Percentiles rank a stretch among this genome's conserved stretches.
Evolutionary conservation across 2,329 filamentous ascomycete species (phyloP).

Genomic region (Aureobasidium sp.): DNA sequence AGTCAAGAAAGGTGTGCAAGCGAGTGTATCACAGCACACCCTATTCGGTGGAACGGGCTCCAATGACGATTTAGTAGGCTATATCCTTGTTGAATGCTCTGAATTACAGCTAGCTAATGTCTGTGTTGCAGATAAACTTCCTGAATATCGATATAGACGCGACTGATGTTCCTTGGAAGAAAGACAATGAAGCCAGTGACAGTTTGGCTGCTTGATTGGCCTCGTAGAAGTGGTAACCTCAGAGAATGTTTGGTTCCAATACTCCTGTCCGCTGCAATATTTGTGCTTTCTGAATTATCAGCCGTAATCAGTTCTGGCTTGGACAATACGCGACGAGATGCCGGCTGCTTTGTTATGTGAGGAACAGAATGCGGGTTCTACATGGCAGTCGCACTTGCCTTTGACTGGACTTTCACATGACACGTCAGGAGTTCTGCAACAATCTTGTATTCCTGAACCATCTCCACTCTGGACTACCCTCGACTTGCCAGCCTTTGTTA

Average conservation of each 20-base stretch:
- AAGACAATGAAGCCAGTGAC: neutral
- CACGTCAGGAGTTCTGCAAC: neutral
- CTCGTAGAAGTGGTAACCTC: neutral
- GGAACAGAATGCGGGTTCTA: neutral
- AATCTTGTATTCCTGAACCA: neutral
- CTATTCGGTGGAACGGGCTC: slow-evolving; percentile 60
- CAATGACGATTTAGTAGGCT: slow-evolving; percentile 63
- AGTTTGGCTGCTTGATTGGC: neutral
- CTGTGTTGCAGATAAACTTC: slow-evolving; percentile 18
- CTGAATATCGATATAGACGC: slow-evolving; percentile 17
- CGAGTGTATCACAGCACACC: slow-evolving; percentile 69
- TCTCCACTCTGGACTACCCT: neutral
- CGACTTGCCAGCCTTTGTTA: neutral
- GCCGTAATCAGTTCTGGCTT: neutral
- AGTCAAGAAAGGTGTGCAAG: slow-evolving; percentile 68
- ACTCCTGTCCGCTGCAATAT: neutral
- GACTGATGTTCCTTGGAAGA: slow-evolving; percentile 14
- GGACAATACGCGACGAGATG: neutral
- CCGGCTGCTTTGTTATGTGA: neutral
- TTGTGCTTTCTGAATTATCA: neutral
- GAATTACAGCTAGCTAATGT: neutral
- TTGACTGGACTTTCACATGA: neutral
- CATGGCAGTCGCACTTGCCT: slow-evolving; percentile 1
- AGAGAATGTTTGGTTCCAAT: neutral
- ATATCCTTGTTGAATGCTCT: neutral